Percentiles rank a stretch among this genome's conserved stretches.
phyloP scores from a whole-genome alignment of 768 basidiomycete genomes.

The Mycena alexandri region DNA sequence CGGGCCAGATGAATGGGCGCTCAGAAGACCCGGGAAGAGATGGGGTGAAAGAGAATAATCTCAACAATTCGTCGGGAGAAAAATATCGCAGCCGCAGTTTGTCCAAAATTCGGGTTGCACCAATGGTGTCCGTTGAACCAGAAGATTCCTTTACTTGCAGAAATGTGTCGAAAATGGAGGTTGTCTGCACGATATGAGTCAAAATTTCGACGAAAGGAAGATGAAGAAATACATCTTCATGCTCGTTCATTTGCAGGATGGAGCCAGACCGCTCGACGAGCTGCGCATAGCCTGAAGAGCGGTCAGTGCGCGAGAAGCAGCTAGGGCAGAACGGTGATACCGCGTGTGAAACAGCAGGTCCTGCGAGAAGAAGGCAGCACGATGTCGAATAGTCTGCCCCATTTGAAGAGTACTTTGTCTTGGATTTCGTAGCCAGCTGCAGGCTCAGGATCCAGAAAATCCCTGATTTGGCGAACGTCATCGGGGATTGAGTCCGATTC shows the following conservation, averaged over 20 bases:
- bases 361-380: conserved; percentile 71
- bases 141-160: conserved; percentile 79
- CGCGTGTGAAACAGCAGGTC: conserved; percentile 87
- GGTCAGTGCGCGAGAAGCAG: conserved; percentile 14
- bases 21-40: not conserved
- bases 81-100: conserved; percentile 86
- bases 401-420: conserved; percentile 74
- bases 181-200: conserved; percentile 56
- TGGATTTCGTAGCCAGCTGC: conserved; percentile 55
- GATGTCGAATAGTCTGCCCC: conserved; percentile 87
- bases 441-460: conserved; percentile 31
- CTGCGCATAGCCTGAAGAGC: conserved; percentile 72
- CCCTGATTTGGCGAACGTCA: conserved; percentile 27
- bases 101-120: conserved; percentile 84
- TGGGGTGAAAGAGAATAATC: conserved; percentile 28
- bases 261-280: conserved; percentile 85
- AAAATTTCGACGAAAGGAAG: conserved; percentile 1
- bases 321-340: conserved; percentile 51
- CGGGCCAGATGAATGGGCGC: conserved; percentile 71
- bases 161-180: conserved; percentile 77
- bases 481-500: not conserved
- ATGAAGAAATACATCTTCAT: conserved; percentile 65
- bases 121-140: not conserved
- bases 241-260: conserved; percentile 78
- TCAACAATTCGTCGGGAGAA: conserved; percentile 77